Conservation (phyloP, 2,329 filamentous ascomycete genomes). For the Botrytis paeoniae region DNA sequence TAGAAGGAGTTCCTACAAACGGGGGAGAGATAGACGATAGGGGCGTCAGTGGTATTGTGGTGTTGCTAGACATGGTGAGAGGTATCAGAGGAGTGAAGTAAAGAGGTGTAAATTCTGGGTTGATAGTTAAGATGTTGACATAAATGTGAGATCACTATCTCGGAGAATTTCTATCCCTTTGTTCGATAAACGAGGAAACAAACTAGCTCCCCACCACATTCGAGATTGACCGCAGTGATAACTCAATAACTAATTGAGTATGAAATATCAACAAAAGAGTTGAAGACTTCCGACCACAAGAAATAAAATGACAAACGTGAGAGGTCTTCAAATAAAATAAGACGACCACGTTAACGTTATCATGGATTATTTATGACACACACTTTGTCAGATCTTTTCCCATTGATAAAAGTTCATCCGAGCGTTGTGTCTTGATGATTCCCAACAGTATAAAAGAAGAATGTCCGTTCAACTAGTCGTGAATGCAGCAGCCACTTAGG, state of each 20-base stretch:
- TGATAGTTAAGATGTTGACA: not conserved
- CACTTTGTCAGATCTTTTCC: not conserved
- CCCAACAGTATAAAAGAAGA: not conserved
- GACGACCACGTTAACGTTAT: not conserved
- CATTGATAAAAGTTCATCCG: not conserved
- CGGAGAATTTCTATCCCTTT: not conserved
- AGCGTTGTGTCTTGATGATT: not conserved
- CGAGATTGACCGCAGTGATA: not conserved
- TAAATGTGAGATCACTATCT: not conserved
- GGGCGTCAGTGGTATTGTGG: not conserved
- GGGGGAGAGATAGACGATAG: not conserved
- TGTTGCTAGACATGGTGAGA: not conserved
- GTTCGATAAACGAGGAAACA: not conserved
- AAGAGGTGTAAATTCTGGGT: not conserved
- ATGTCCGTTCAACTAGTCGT: not conserved
- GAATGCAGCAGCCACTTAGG: not conserved
- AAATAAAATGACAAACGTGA: not conserved
- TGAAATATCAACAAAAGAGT: not conserved
- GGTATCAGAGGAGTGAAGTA: not conserved
- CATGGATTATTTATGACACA: not conserved
- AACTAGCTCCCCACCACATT: not conserved
- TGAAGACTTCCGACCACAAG: not conserved
- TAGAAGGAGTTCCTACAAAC: not conserved
- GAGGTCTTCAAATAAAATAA: not conserved
- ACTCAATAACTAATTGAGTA: not conserved